Conservation (phyloP, 2,329 filamentous ascomycete species). For the Graphiopsis chlorocephala region DNA sequence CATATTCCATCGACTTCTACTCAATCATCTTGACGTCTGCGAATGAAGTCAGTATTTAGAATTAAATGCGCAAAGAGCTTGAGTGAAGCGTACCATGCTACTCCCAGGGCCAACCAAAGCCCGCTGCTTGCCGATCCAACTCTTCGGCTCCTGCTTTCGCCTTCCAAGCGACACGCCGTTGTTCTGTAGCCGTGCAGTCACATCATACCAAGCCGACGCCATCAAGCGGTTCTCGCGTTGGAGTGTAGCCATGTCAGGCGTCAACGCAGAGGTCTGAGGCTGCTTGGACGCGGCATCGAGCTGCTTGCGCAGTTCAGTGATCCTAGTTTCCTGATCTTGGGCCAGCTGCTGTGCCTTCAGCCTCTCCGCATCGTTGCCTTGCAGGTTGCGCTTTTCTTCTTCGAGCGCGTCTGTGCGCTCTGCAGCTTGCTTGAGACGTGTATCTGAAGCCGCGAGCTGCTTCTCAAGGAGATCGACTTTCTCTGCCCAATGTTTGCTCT, state of each 20-base stretch:
- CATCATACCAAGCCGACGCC: conserved; percentile 81
- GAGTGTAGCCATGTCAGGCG: conserved; percentile 61
- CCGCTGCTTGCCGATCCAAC: conserved; percentile 82
- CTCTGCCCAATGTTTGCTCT: conserved; percentile 31
- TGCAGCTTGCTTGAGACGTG: conserved; percentile 32
- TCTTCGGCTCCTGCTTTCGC: conserved; percentile 70
- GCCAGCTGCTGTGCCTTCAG: conserved; percentile 24
- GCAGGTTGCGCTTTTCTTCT: conserved; percentile 22
- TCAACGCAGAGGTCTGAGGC: conserved; percentile 18
- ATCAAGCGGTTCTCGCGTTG: conserved; percentile 77
- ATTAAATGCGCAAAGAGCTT: background rate
- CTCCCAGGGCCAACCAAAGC: conserved; percentile 37
- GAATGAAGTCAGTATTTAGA: background rate
- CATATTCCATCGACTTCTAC: background rate
- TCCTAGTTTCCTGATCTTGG: conserved; percentile 29
- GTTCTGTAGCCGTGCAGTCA: conserved; percentile 74
- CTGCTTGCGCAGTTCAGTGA: conserved; percentile 30
- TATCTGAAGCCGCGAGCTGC: conserved; percentile 33
- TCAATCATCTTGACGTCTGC: conserved; percentile 6
- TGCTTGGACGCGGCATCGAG: conserved; percentile 26
- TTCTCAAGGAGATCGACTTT: conserved; percentile 32
- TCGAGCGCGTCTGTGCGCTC: conserved; percentile 32
- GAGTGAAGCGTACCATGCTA: conserved; percentile 13
- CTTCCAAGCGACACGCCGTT: conserved; percentile 77
- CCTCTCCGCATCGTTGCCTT: conserved; percentile 17